Evolutionary conservation across 2,329 filamentous ascomycete species (phyloP), one percentile per base, ranked within the genome.

Genomic region (Epichloe uncinata): DNA sequence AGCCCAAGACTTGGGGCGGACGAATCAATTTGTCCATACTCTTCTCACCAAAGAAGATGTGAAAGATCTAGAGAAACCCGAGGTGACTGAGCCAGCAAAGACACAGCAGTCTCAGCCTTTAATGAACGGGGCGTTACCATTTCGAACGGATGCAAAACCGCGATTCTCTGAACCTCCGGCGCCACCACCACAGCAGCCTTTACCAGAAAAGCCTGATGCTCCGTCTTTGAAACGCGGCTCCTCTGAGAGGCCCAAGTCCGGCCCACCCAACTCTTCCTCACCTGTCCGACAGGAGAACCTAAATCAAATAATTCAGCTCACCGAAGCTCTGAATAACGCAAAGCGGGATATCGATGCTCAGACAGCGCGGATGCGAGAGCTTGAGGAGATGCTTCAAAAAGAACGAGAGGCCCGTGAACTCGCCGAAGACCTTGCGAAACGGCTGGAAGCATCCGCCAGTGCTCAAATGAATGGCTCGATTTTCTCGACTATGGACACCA

Each of bases 141-240:
- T 79, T 58, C 84, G 87, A 56, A 69, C 81, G 18, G 89, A 95
- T 60, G 72, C 82, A 40, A 91, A 93, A 59, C 79, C 86, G 4
- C 79, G 89, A 48, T 97, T 96, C 63, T 93, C 87, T 1, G 90
- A 96, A 51, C 91, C 91, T 47, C 91, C 91, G 4, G 91, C 90
- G 20, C 91, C 91, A 7, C 91, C 91, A 26, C 91, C 91, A 30
- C 89, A 95, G 58, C 90, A 95, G 58, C 91, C 91, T 13, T 72
- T 97, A 5, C 91, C 91, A 1, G 90, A 96, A 63, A 96, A 96
- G 64, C 91, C 91, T 0, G 88, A 95, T 65, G 79, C 76, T 0
- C 79, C 82, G 0, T 79, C 87, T 1, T 66, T 95, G 33, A 89
- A 87, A 62, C 79, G 89, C 50, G 76, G 75, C 4, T 81, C 86